These are phyloP conservation scores for Acmispon strigosus DNA, from an alignment of 306 rosid species.

Conservation along the genomic window DNA sequence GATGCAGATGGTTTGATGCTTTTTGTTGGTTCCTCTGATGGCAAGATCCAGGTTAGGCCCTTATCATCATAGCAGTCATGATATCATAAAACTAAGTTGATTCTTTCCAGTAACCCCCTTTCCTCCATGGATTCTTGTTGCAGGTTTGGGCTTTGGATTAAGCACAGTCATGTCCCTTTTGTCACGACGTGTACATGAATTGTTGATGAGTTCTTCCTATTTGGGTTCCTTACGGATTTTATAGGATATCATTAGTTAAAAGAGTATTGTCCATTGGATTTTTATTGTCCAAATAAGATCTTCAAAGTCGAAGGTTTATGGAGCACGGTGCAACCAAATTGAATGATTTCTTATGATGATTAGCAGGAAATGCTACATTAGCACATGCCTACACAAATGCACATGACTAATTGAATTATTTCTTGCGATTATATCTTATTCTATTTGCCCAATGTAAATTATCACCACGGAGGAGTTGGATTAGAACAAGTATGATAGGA, in stretches of 20 bases:
- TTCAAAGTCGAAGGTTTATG: background rate
- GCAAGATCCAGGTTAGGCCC: slow-evolving; percentile 70
- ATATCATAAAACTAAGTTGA: background rate
- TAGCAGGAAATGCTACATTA: too few relatives aligned
- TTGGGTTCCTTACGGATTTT: background rate
- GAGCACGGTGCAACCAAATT: slow-evolving; percentile 7
- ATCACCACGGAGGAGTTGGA: too few relatives aligned
- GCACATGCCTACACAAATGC: too few relatives aligned
- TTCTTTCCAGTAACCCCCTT: background rate
- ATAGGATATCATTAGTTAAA: slow-evolving; percentile 17
- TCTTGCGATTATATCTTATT: too few relatives aligned
- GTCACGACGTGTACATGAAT: slow-evolving; percentile 19
- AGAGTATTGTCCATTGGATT: slow-evolving; percentile 2
- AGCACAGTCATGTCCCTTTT: background rate
- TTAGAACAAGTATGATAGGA: too few relatives aligned
- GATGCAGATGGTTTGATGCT: slow-evolving; percentile 58
- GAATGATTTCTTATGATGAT: background rate
- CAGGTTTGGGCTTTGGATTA: slow-evolving; percentile 84
- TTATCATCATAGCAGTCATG: background rate
- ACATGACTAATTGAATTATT: too few relatives aligned
- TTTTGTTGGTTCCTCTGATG: slow-evolving; percentile 72
- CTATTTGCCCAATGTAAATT: too few relatives aligned
- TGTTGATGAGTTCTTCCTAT: background rate
- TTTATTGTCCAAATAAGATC: slow-evolving; percentile 5
- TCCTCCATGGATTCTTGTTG: background rate